Evolutionary conservation across 768 basidiomycete species (phyloP), one percentile per base, ranked within the genome.

Genomic region (Crassisporium funariophilum): DNA sequence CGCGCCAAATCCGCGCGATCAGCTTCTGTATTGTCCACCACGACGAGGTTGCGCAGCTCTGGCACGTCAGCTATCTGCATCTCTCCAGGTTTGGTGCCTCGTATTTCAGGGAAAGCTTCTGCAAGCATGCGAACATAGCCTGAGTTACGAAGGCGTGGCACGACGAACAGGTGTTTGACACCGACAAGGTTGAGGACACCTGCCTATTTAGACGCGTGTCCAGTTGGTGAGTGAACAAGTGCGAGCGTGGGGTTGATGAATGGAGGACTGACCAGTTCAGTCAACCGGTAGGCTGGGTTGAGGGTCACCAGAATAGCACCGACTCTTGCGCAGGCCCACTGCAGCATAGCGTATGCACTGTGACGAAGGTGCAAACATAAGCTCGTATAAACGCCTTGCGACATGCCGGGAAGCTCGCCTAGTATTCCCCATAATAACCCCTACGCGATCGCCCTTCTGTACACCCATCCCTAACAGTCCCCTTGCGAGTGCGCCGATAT

Each of bases 251-350:
- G 31, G 33, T n/a, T 11, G 10, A 23, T 33, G 37, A 35, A n/a
- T 16, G 33, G 35, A 15, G n/a, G n/a, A 69, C 77, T 41, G 49
- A 88, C 88, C 41, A 92, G 72, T 59, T 93, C 90, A 24, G 76
- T 72, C 5, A 82, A 54, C 20, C 84, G 79, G 60, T 89, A 91
- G 0, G 89, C 87, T 2, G 90, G 91, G 54, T 93, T 93, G 36
- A 92, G 73, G 6, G 90, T 91, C 16, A 88, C 88, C 25, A 91
- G 66, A 44, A 91, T 82, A 10, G 87, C 89, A n/a, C 90, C 90
- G 47, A 91, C 76, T 40, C 79, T 81, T n/a, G 88, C 87, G 48
- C 86, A 88, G 3, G 90, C 90, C 90, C 88, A 91, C 56, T 93
- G 90, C 17, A 91, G 67, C 69, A 79, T 73, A 0, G 88, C 88